phyloP scores from a whole-genome alignment of 164 flowering plant genomes.

The Echeveria elegans region DNA sequence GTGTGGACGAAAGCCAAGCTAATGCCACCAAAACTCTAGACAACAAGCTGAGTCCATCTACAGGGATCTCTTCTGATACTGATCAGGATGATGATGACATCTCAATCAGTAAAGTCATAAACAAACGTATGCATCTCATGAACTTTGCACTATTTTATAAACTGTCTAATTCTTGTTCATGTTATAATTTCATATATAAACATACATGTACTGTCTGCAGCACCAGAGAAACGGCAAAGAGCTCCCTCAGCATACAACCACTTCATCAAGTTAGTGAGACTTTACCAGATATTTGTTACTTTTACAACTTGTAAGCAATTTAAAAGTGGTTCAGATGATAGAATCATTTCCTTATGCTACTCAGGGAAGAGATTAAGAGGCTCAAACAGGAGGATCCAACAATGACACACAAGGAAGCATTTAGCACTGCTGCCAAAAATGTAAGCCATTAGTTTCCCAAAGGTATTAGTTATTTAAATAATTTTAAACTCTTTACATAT shows the following conservation, averaged over 20 bases:
- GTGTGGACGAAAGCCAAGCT: constrained; percentile 18
- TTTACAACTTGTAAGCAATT: too few species aligned
- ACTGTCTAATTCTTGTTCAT: neutral
- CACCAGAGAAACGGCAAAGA: constrained; percentile 83
- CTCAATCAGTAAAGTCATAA: constrained; percentile 24
- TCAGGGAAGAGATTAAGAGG: constrained; percentile 88
- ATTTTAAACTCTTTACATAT: constrained; percentile 11
- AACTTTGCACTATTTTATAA: neutral
- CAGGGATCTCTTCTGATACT: constrained; percentile 29
- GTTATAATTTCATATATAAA: neutral
- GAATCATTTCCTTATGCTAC: neutral
- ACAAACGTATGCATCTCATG: constrained; percentile 40
- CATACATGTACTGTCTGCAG: constrained; percentile 24
- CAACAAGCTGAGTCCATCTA: constrained; percentile 23
- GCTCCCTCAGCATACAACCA: constrained; percentile 84
- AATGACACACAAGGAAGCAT: constrained; percentile 88
- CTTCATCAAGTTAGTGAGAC: constrained; percentile 61
- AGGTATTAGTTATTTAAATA: neutral
- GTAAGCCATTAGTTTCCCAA: constrained; percentile 25
- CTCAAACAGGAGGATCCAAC: constrained; percentile 63
- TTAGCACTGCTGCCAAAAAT: constrained; percentile 91
- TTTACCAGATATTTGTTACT: neutral
- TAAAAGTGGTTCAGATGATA: too few species aligned
- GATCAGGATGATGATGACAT: constrained; percentile 35
- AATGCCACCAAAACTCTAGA: constrained; percentile 15